These are phyloP conservation scores for Pterula multifida DNA, from an alignment of 1,284 basidiomycete genomes.

Conservation along the genomic window DNA sequence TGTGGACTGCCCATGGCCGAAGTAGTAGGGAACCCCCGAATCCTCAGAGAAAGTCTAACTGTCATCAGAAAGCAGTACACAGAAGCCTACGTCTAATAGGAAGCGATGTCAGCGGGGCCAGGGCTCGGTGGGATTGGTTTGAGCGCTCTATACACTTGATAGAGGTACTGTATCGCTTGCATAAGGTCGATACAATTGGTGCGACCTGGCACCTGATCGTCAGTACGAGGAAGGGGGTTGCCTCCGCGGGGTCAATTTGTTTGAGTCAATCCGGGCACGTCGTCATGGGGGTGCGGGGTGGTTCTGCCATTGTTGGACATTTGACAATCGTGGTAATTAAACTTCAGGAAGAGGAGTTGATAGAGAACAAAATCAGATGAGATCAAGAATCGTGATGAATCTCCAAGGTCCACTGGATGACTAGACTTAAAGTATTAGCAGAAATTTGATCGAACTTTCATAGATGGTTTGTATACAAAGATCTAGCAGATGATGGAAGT, in stretches of 20 bases:
- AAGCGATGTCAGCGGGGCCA: not conserved
- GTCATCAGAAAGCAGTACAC: not conserved
- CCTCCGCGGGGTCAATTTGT: not conserved
- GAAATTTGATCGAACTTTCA: not conserved
- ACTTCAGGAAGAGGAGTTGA: not conserved
- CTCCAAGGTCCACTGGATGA: not conserved
- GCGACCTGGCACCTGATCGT: not conserved
- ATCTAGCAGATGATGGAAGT: not conserved
- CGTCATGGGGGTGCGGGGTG: not conserved
- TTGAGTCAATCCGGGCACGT: not conserved
- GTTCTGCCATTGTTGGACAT: not conserved
- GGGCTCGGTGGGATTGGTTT: not conserved
- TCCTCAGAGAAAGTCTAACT: not conserved
- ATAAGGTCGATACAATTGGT: not conserved
- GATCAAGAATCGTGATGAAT: not conserved
- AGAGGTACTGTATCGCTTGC: not conserved
- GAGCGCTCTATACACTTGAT: not conserved
- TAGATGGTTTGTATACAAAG: not conserved
- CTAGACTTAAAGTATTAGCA: not conserved
- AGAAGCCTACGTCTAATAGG: not conserved
- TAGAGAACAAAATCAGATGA: not conserved
- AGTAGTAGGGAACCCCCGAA: not conserved
- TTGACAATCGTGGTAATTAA: not conserved
- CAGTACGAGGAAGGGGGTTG: not conserved
- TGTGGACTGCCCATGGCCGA: not conserved